These are phyloP conservation scores for Daedaleopsis sinensis DNA, from an alignment of 768 basidiomycete species.

Conservation along the genomic window DNA sequence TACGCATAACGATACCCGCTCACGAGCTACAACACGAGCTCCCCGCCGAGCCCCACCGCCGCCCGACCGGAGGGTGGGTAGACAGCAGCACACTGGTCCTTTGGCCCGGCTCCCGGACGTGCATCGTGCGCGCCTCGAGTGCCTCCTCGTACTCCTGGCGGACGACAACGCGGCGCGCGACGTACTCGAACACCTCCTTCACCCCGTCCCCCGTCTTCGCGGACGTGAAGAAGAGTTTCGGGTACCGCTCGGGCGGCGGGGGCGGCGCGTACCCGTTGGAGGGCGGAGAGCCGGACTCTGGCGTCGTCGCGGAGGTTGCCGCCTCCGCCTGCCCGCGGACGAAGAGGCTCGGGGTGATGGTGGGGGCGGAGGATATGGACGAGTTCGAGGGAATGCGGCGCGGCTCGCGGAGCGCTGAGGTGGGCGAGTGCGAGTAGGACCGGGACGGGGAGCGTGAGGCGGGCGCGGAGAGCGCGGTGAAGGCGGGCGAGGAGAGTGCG, in stretches of 20 bases:
- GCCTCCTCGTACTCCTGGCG: constrained; percentile 72
- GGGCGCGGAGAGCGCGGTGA: constrained; percentile 27
- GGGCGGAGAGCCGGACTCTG: constrained; percentile 23
- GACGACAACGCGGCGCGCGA: constrained; percentile 61
- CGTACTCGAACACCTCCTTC: constrained; percentile 73
- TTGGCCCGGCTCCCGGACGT: constrained; percentile 40
- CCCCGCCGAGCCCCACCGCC: neutral
- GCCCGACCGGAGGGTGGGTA: constrained; percentile 2
- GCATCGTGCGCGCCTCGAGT: constrained; percentile 47
- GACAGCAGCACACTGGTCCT: constrained; percentile 42
- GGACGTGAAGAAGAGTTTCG: constrained; percentile 73
- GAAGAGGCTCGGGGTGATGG: constrained; percentile 65
- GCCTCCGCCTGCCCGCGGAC: constrained; percentile 28
- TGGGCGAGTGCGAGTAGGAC: neutral
- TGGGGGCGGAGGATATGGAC: constrained; percentile 51
- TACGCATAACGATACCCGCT: neutral
- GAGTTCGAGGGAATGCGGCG: constrained; percentile 36
- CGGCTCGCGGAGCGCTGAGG: constrained; percentile 29
- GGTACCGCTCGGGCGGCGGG: constrained; percentile 51
- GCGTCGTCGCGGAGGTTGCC: constrained; percentile 29
- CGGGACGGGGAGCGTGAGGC: constrained; percentile 25
- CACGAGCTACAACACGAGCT: constrained; percentile 14
- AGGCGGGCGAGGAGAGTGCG: constrained; percentile 61
- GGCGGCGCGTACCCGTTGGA: constrained; percentile 10
- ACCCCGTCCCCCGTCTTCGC: constrained; percentile 82